phyloP scores from a whole-genome alignment of 2,329 filamentous ascomycete species.

The Aspergillus tamarii region DNA sequence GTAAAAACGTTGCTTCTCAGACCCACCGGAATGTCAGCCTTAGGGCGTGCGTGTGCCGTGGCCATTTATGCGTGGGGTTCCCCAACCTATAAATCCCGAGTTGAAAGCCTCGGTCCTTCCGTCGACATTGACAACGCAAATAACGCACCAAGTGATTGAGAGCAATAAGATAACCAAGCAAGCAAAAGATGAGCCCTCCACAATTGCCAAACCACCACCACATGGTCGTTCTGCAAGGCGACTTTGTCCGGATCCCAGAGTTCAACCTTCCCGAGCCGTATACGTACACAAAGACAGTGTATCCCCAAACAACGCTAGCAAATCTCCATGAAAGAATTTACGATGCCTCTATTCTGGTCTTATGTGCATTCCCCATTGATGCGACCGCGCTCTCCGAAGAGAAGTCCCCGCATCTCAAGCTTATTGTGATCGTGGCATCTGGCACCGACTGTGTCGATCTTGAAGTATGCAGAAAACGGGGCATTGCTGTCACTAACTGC shows the following conservation, averaged over 20 bases:
- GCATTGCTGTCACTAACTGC: slow-evolving; percentile 51
- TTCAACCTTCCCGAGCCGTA: slow-evolving; percentile 50
- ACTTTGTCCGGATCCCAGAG: slow-evolving; percentile 42
- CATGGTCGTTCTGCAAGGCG: slow-evolving; percentile 53
- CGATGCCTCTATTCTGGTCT: slow-evolving; percentile 52
- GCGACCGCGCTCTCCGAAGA: slow-evolving; percentile 45
- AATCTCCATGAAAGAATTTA: slow-evolving; percentile 47
- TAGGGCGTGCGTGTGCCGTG: not conserved
- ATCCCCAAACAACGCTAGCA: slow-evolving; percentile 38
- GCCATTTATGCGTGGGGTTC: not conserved
- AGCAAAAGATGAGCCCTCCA: slow-evolving; percentile 18
- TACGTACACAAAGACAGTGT: slow-evolving; percentile 34
- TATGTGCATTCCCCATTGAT: slow-evolving; percentile 37
- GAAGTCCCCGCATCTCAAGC: slow-evolving; percentile 48
- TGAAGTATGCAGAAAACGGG: slow-evolving; percentile 45
- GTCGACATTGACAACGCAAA: not conserved
- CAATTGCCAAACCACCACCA: slow-evolving; percentile 42
- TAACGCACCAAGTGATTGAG: not conserved
- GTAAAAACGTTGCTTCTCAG: slow-evolving; percentile 1
- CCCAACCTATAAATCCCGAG: not conserved
- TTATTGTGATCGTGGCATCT: slow-evolving; percentile 51
- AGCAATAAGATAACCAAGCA: not conserved
- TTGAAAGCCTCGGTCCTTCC: not conserved
- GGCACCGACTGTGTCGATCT: slow-evolving; percentile 54
- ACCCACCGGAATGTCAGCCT: not conserved